Percentiles rank a stretch among this genome's conserved stretches.
phyloP scores from a whole-genome alignment of 257 asterid genomes.

The Solanum rostratum region DNA sequence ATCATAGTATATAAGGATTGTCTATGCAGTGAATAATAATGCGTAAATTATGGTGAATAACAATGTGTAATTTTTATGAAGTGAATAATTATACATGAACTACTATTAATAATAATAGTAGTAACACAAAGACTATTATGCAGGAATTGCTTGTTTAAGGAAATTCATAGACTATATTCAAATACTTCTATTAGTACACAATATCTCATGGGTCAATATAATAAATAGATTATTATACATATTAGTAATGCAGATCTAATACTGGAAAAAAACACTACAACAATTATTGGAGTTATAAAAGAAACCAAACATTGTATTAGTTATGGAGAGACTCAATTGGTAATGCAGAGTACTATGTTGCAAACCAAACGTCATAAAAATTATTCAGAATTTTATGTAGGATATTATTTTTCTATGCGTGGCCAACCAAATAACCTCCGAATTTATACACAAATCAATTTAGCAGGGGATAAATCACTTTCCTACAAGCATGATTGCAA shows the following conservation, averaged over 20 bases:
- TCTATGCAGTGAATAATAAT: neutral
- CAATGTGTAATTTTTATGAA: too few species aligned
- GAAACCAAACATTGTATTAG: neutral
- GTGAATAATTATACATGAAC: neutral
- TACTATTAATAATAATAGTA: neutral
- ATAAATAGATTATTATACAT: neutral
- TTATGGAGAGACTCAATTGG: neutral
- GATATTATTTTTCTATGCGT: neutral
- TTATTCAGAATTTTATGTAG: neutral
- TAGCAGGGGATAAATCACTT: neutral
- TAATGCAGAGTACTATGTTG: neutral
- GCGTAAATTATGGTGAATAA: neutral
- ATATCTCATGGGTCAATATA: neutral
- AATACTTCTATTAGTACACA: neutral
- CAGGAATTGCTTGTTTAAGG: neutral
- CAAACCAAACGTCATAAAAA: neutral
- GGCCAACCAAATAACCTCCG: neutral
- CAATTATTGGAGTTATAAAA: neutral
- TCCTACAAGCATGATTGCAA: neutral
- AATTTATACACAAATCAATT: neutral
- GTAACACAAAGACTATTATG: neutral
- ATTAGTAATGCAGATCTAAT: neutral
- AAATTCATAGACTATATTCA: neutral
- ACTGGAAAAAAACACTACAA: neutral
- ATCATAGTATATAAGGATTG: neutral